Conservation (phyloP, 441 rosid species). For the Jatropha multifida region DNA sequence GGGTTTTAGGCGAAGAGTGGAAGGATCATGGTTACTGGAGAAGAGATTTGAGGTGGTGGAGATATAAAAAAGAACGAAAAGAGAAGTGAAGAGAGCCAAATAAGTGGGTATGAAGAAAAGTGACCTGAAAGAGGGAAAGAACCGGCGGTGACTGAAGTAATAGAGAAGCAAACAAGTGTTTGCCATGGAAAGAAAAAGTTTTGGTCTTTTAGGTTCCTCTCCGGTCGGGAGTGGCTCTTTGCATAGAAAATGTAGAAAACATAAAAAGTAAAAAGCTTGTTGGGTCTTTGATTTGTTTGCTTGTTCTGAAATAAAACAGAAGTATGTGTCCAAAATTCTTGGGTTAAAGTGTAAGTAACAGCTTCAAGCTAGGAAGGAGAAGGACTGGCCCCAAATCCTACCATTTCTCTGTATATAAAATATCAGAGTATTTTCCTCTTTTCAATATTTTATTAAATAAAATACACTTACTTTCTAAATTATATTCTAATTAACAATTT, state of each 20-base stretch:
- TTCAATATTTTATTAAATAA: no score
- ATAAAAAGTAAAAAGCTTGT: background rate
- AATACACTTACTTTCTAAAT: no score
- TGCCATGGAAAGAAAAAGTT: constrained; percentile 31
- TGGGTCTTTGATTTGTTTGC: background rate
- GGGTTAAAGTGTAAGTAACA: background rate
- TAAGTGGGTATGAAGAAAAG: constrained; percentile 49
- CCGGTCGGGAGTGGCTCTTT: background rate
- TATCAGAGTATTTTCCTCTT: no score
- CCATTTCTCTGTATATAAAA: background rate
- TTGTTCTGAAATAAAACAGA: background rate
- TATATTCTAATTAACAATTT: no score
- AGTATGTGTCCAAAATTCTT: background rate
- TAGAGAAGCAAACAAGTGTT: background rate
- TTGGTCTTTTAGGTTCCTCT: background rate
- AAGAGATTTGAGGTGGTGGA: constrained; percentile 42
- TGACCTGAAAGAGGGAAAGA: constrained; percentile 26
- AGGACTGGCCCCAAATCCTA: background rate
- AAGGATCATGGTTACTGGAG: constrained; percentile 24
- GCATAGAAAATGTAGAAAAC: background rate
- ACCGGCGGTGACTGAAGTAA: constrained; percentile 22
- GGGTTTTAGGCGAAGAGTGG: constrained; percentile 1
- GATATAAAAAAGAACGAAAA: constrained; percentile 45
- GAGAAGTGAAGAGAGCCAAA: constrained; percentile 46
- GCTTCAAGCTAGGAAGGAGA: background rate